phyloP scores from a whole-genome alignment of 1,139 yeast genomes.

The Yamadazyma kanchanaburiensis region DNA sequence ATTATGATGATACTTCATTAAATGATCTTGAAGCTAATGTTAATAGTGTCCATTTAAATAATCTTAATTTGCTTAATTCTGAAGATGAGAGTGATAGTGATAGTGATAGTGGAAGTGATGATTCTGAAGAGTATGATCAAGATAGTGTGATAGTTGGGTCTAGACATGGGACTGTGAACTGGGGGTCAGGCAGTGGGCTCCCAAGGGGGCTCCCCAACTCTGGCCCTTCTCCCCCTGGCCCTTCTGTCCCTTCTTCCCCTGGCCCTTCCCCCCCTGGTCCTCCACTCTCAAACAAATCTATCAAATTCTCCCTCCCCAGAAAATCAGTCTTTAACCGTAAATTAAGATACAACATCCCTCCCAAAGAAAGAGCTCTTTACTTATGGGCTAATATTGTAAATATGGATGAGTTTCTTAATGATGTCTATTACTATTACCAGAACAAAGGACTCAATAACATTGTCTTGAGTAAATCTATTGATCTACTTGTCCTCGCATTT shows the following conservation, averaged over 20 bases:
- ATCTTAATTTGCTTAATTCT: slow-evolving; percentile 7
- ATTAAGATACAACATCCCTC: slow-evolving; percentile 32
- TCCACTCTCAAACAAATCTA: slow-evolving; percentile 4
- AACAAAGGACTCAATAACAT: slow-evolving; percentile 86
- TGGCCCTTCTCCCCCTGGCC: too few relatives aligned
- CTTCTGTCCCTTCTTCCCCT: too few relatives aligned
- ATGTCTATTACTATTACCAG: slow-evolving; percentile 77
- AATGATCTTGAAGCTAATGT: slow-evolving; percentile 13
- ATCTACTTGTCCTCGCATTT: slow-evolving; percentile 70
- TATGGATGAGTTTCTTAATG: slow-evolving; percentile 78
- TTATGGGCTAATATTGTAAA: slow-evolving; percentile 95
- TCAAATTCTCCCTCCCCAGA: slow-evolving; percentile 12
- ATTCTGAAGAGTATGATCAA: slow-evolving; percentile 4
- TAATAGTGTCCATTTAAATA: slow-evolving; percentile 7
- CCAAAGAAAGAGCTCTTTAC: slow-evolving; percentile 85
- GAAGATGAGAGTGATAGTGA: slow-evolving; percentile 10
- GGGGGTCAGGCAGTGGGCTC: too few relatives aligned
- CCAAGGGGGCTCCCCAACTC: too few relatives aligned
- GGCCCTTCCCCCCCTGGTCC: background rate
- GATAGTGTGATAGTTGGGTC: slow-evolving; percentile 3
- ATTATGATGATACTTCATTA: slow-evolving; percentile 29
- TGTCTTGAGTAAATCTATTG: slow-evolving; percentile 58
- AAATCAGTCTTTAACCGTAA: slow-evolving; percentile 10
- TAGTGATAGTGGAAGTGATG: slow-evolving; percentile 7
- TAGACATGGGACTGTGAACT: too few relatives aligned